Base-by-base conservation (phyloP, 805 yeast species). In the Saturnispora besseyi region DNA sequence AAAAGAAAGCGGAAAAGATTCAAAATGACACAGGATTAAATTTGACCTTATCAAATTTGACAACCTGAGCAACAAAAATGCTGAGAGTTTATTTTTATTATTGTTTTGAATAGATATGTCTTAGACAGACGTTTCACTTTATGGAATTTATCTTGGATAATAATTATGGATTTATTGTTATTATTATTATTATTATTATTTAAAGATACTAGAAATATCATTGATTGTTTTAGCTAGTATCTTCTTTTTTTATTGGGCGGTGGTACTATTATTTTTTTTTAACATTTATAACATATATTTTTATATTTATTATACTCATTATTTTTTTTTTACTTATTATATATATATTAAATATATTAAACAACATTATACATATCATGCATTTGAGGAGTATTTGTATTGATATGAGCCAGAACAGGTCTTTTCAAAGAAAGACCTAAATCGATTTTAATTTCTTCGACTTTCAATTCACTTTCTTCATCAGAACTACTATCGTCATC, bases 1-100 rank as follows among this genome's bases (percentile, higher is more conserved):
- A 63, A 42, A 53, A 52, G 52, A 59, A 59, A 31, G 57, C 59
- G 8, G 50, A 55, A 49, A 60, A 59, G 41, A 53, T 55, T 21
- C 52, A 55, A 36, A 57, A 54, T 7, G 45, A 48, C 22, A 41
- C 33, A 29, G 57, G 53, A 7, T 30, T 37, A 9, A 34, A 45
- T 37, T 45, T 42, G 24, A 31, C 33, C 2, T 41, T 41, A 12
- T 24, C 18, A n/a, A 49, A 38, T 40, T 44, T 40, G 21, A 38
- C 36, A 12, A 34, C 44, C 22, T 43, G 42, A 29, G 5, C 10
- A 18, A 28, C n/a, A 21, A 29, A 10, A 36, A 13, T 11, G 5
- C 10, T 22, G 18, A 8, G 22, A n/a, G 32, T 26, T 24, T 24
- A 26, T 28, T 26, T 21, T 26, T 40, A 22, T 12, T 40, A 13